These are phyloP conservation scores for Ustulina deusta DNA, from an alignment of 2,329 filamentous ascomycete species.

Conservation along the genomic window DNA sequence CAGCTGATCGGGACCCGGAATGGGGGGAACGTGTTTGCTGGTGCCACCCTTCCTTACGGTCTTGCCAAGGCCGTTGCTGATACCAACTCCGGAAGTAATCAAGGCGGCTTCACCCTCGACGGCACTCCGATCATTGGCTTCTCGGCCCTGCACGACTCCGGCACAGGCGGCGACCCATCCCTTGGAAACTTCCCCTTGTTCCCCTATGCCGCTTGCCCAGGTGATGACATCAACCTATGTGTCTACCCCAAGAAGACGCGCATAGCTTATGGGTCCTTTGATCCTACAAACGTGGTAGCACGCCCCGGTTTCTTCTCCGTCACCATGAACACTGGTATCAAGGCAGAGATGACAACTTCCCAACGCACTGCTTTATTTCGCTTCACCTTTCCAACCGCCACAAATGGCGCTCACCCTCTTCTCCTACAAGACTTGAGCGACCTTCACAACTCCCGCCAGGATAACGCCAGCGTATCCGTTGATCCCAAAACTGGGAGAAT, in stretches of 20 bases:
- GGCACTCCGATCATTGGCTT: constrained; percentile 64
- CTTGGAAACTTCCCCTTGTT: constrained; percentile 81
- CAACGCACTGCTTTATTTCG: constrained; percentile 75
- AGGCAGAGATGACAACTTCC: constrained; percentile 75
- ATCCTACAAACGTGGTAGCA: constrained; percentile 64
- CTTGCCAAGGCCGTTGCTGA: constrained; percentile 71
- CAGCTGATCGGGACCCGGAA: constrained; percentile 66
- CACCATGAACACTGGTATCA: constrained; percentile 67
- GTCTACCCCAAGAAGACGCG: constrained; percentile 65
- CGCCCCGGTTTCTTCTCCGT: constrained; percentile 75
- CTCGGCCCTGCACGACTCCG: constrained; percentile 69
- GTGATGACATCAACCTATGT: constrained; percentile 72
- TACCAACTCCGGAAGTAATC: constrained; percentile 64
- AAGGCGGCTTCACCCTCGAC: constrained; percentile 69
- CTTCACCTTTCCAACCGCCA: constrained; percentile 68
- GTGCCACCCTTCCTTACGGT: constrained; percentile 54
- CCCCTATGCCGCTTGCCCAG: constrained; percentile 70
- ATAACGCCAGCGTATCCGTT: constrained; percentile 68
- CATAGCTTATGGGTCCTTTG: constrained; percentile 58
- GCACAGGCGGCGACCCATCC: constrained; percentile 69
- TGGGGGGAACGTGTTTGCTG: constrained; percentile 61
- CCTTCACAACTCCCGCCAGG: constrained; percentile 69
- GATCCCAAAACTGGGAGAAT: constrained; percentile 69
- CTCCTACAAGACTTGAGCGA: constrained; percentile 75
- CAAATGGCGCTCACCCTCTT: constrained; percentile 63